A percentile compares a stretch with the other conserved stretches of the same genome.
These are phyloP conservation scores for Boletus pseudopeckii DNA, from an alignment of 768 basidiomycete genomes.

Conservation along the genomic window DNA sequence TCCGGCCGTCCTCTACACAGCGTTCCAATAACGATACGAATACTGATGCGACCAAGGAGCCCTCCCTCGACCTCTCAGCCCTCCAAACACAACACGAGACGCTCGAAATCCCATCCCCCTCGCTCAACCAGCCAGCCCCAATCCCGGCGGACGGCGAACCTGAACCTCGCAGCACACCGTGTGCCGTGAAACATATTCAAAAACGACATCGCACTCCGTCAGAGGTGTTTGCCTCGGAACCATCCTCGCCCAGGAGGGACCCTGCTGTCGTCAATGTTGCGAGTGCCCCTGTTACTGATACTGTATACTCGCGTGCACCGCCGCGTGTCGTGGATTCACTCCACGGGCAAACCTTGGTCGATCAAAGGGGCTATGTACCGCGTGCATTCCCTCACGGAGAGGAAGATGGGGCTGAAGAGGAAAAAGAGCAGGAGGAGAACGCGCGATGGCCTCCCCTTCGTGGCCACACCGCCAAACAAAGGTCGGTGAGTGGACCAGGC, in stretches of 20 bases:
- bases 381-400: not conserved
- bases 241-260: constrained; percentile 10
- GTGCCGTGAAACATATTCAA: constrained; percentile 3
- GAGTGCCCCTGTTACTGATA: not conserved
- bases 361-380: constrained; percentile 15
- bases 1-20: not conserved
- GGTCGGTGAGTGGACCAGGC: not conserved
- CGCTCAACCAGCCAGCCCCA: not conserved
- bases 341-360: constrained; percentile 18
- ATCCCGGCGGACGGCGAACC: not conserved
- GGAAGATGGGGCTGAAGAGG: not conserved
- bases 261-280: not conserved
- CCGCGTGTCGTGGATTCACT: constrained; percentile 21
- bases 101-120: not conserved
- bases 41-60: not conserved
- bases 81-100: not conserved
- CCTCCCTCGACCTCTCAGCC: not conserved
- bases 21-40: not conserved
- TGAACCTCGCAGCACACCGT: not conserved
- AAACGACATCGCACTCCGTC: constrained; percentile 8
- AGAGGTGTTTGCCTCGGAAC: constrained; percentile 18
- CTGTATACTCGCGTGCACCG: constrained; percentile 13
- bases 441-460: constrained; percentile 17
- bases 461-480: not conserved
- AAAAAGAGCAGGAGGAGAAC: not conserved